Evolutionary conservation across 2,329 filamentous ascomycete species (phyloP).

Genomic region (Chrysosphaeria jannelii): DNA sequence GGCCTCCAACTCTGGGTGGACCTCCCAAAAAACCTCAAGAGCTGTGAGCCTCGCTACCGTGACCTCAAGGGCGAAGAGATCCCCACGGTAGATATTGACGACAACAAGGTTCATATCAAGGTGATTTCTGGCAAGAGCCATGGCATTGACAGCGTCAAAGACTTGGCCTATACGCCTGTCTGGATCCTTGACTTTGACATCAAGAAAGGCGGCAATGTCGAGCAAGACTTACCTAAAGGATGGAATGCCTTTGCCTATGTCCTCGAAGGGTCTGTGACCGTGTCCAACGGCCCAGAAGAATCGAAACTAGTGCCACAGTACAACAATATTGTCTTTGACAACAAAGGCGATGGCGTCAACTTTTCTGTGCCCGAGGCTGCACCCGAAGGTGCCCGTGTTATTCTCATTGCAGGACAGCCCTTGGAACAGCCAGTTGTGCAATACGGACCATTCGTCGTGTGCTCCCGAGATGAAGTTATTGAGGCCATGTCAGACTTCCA

Average conservation of each 20-base stretch:
- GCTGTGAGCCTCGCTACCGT: constrained; percentile 73
- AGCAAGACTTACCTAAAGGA: constrained; percentile 41
- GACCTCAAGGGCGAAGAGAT: constrained; percentile 59
- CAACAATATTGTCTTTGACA: constrained; percentile 73
- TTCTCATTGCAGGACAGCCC: constrained; percentile 52
- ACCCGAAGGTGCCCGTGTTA: constrained; percentile 23
- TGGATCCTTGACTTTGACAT: constrained; percentile 74
- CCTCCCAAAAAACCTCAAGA: constrained; percentile 51
- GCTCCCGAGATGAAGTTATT: constrained; percentile 37
- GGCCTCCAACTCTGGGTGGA: constrained; percentile 94
- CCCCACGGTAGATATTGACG: constrained; percentile 38
- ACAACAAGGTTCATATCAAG: constrained; percentile 49
- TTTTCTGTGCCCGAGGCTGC: constrained; percentile 37
- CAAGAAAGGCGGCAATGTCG: constrained; percentile 45
- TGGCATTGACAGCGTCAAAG: constrained; percentile 61
- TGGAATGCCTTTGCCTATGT: constrained; percentile 86
- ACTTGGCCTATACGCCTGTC: constrained; percentile 81
- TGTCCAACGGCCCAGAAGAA: constrained; percentile 20
- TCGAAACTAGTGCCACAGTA: constrained; percentile 27
- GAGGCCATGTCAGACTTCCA: constrained; percentile 53
- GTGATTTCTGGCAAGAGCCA: constrained; percentile 69
- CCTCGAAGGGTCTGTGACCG: constrained; percentile 39
- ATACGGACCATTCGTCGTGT: constrained; percentile 66
- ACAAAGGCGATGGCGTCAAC: constrained; percentile 44
- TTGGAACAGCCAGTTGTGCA: constrained; percentile 56